phyloP scores from a whole-genome alignment of 441 rosid species.

The Pelargonium myrrhifolium region DNA sequence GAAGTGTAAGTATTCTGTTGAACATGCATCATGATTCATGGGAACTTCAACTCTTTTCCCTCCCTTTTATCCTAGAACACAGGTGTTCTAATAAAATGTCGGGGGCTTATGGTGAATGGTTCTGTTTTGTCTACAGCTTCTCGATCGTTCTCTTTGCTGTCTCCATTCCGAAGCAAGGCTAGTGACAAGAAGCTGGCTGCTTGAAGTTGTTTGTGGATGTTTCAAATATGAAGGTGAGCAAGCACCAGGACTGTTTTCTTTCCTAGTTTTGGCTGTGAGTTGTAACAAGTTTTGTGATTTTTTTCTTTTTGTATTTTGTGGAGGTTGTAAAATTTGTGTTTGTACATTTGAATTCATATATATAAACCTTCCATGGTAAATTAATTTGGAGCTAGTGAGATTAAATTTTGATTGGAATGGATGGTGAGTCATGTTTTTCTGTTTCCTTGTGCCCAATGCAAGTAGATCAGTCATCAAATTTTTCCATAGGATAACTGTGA shows the following conservation, averaged over 20 bases:
- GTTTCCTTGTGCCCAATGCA: too few species aligned
- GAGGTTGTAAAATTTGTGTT: background rate
- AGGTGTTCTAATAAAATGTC: conserved; percentile 1
- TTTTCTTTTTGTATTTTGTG: background rate
- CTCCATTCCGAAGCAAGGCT: conserved; percentile 84
- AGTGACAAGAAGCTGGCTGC: conserved; percentile 46
- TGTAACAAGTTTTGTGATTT: background rate
- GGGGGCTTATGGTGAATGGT: background rate
- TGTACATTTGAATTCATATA: background rate
- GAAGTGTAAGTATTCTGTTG: conserved; percentile 45
- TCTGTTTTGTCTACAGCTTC: conserved; percentile 45
- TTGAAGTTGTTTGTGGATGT: conserved; percentile 17
- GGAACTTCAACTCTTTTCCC: background rate
- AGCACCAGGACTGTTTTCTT: conserved; percentile 14
- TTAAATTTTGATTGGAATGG: background rate
- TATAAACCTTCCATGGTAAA: background rate
- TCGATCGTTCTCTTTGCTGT: conserved; percentile 69
- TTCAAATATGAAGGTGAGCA: conserved; percentile 16
- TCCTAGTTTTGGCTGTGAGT: conserved; percentile 18
- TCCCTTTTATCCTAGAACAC: background rate
- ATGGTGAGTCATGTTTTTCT: too few species aligned
- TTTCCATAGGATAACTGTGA: too few species aligned
- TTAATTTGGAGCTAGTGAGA: background rate
- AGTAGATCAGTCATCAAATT: too few species aligned
- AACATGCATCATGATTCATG: background rate